Evolutionary conservation across 2,329 filamentous ascomycete species (phyloP).

Genomic region (Colletotrichum siamense): DNA sequence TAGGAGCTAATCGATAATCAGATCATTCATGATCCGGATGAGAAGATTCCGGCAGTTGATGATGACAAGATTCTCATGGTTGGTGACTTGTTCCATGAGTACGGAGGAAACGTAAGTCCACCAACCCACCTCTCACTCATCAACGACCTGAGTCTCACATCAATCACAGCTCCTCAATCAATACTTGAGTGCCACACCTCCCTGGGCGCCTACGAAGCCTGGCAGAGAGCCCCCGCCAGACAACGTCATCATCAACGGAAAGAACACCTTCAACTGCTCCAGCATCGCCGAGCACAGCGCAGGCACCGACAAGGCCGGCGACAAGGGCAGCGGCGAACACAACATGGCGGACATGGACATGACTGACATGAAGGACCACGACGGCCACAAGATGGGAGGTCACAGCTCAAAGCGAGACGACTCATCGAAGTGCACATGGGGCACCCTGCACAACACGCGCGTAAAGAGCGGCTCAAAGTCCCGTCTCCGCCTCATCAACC

Average conservation of each 20-base stretch:
- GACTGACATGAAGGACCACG: background rate
- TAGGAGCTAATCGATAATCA: background rate
- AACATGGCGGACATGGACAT: slow-evolving; percentile 2
- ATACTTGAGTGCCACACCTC: slow-evolving; percentile 30
- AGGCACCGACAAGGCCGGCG: slow-evolving; percentile 18
- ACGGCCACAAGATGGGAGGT: background rate
- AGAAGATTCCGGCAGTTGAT: slow-evolving; percentile 32
- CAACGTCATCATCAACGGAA: slow-evolving; percentile 45
- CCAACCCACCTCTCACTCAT: background rate
- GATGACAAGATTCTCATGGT: slow-evolving; percentile 44
- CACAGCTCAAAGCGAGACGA: background rate
- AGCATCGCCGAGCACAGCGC: slow-evolving; percentile 6
- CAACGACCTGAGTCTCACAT: slow-evolving; percentile 13
- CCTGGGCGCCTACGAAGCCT: slow-evolving; percentile 37
- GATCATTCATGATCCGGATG: slow-evolving; percentile 40
- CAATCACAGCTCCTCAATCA: slow-evolving; percentile 35
- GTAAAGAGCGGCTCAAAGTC: slow-evolving; percentile 30
- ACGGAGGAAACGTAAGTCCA: slow-evolving; percentile 34
- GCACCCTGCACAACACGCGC: slow-evolving; percentile 35
- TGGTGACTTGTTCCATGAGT: slow-evolving; percentile 43
- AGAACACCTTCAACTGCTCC: slow-evolving; percentile 40
- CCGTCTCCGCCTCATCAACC: slow-evolving; percentile 44
- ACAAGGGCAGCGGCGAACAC: background rate
- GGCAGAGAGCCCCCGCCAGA: slow-evolving; percentile 46
- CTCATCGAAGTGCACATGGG: slow-evolving; percentile 30